A percentile compares a stretch with the other conserved stretches of the same genome.
These are phyloP conservation scores for Gynostemma pentaphyllum DNA, from an alignment of 306 rosid species.

Conservation along the genomic window DNA sequence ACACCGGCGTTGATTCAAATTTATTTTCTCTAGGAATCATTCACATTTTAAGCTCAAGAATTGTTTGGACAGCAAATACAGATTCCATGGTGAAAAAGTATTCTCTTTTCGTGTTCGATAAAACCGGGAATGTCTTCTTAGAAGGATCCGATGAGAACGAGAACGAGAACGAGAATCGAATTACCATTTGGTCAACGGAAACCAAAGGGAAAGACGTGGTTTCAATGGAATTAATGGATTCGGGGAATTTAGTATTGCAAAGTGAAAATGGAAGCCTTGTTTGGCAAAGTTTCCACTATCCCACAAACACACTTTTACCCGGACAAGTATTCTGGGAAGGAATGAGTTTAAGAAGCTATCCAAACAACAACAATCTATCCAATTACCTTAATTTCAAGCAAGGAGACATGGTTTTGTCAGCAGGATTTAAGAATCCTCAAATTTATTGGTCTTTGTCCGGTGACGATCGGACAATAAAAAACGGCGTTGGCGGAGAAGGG, in stretches of 20 bases:
- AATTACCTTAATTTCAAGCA: constrained; percentile 27
- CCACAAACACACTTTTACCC: constrained; percentile 45
- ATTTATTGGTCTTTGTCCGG: constrained; percentile 38
- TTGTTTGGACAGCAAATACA: constrained; percentile 49
- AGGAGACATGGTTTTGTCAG: constrained; percentile 28
- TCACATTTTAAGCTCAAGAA: constrained; percentile 13
- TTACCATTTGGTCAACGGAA: constrained; percentile 28
- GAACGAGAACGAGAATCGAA: not conserved
- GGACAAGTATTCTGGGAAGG: constrained; percentile 37
- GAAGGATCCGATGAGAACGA: not conserved
- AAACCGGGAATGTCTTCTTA: constrained; percentile 29
- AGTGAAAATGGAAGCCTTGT: constrained; percentile 20
- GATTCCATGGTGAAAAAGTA: constrained; percentile 15
- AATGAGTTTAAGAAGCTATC: constrained; percentile 32
- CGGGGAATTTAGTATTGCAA: constrained; percentile 42
- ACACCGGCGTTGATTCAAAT: constrained; percentile 9
- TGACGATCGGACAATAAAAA: constrained; percentile 23
- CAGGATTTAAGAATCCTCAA: constrained; percentile 33
- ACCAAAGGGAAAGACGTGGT: constrained; percentile 23
- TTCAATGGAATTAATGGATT: constrained; percentile 30
- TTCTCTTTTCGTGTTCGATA: constrained; percentile 24
- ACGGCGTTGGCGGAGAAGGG: not conserved
- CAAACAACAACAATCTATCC: constrained; percentile 16
- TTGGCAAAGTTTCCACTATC: constrained; percentile 52
- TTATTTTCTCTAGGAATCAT: constrained; percentile 18